phyloP scores from a whole-genome alignment of 78 protist species.

The Bodo saltans region DNA sequence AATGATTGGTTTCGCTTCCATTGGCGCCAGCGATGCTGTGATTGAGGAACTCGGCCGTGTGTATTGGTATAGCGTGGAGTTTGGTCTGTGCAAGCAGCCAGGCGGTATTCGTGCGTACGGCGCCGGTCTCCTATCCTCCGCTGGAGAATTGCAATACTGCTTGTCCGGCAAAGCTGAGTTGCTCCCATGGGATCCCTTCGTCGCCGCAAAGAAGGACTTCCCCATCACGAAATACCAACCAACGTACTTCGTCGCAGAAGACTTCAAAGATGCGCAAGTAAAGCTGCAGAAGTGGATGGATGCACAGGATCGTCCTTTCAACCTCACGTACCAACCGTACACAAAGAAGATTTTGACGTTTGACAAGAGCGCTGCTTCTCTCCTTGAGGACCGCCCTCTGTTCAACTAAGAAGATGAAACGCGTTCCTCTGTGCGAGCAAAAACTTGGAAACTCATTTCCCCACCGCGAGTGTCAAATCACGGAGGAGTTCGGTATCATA shows the following conservation, averaged over 20 bases:
- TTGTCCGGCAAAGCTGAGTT: slow-evolving; percentile 41
- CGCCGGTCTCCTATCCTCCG: slow-evolving; percentile 87
- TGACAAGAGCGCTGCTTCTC: no score
- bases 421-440: no score
- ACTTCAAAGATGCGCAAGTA: slow-evolving; percentile 67
- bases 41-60: slow-evolving; percentile 68
- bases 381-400: no score
- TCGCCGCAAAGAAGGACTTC: slow-evolving; percentile 44
- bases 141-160: slow-evolving; percentile 79
- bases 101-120: slow-evolving; percentile 79
- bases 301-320: slow-evolving; percentile 55
- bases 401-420: no score
- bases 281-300: slow-evolving; percentile 50
- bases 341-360: slow-evolving; percentile 47
- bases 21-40: slow-evolving; percentile 91
- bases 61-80: slow-evolving; percentile 93
- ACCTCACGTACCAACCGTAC: slow-evolving; percentile 63
- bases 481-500: no score
- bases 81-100: slow-evolving; percentile 83
- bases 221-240: slow-evolving; percentile 90
- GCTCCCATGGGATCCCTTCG: slow-evolving; percentile 49
- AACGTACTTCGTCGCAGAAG: slow-evolving; percentile 80
- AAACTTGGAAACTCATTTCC: no score
- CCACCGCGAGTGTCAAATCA: no score
- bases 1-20: slow-evolving; percentile 81